phyloP scores from a whole-genome alignment of 2,329 filamentous ascomycete genomes.

The Beauveria sp. region DNA sequence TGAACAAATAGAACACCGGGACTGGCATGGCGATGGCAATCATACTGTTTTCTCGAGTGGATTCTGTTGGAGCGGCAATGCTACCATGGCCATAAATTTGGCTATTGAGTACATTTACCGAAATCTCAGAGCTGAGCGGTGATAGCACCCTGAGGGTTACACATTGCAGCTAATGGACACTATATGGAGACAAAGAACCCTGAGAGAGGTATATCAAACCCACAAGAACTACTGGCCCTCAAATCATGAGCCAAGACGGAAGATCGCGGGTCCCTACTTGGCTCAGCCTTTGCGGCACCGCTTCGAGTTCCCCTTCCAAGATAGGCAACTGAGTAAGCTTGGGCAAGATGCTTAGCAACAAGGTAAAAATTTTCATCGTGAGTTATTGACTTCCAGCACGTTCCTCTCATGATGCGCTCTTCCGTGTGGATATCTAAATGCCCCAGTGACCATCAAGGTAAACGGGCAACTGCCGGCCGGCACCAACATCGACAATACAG shows the following conservation, averaged over 20 bases:
- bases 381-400: not conserved
- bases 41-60: not conserved
- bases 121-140: not conserved
- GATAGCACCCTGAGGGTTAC: not conserved
- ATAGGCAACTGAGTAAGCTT: not conserved
- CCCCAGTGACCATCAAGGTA: conserved; percentile 3
- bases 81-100: not conserved
- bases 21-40: too few relatives aligned
- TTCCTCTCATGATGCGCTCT: not conserved
- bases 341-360: not conserved
- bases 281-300: not conserved
- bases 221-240: not conserved
- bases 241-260: not conserved
- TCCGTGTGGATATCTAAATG: not conserved
- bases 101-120: not conserved
- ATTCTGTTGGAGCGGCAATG: not conserved
- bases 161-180: not conserved
- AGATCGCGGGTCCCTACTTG: not conserved
- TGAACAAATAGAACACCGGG: not conserved
- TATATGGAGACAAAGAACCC: not conserved
- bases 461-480: not conserved
- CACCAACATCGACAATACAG: not conserved
- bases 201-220: not conserved
- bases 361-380: not conserved
- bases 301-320: not conserved